A percentile compares a stretch with the other conserved stretches of the same genome.
Conservation (phyloP, 2,329 filamentous ascomycete species). For the Hypoxylon rubiginosum region DNA sequence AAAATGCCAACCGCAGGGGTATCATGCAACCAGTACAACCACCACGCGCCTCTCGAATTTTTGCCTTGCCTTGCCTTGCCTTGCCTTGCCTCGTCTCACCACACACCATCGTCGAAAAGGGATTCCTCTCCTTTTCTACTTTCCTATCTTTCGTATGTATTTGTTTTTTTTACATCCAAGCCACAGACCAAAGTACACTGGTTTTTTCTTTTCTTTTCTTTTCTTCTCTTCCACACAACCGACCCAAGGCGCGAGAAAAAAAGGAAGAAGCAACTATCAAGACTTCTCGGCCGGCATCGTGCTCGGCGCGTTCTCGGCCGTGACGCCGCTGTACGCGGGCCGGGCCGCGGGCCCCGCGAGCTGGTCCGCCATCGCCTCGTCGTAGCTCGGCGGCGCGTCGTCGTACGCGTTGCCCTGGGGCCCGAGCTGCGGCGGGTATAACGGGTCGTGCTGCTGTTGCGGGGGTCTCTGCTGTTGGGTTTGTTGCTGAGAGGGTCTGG, state of each 20-base stretch:
- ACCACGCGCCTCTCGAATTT: slow-evolving; percentile 9
- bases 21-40: slow-evolving; percentile 22
- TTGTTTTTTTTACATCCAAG: too few relatives aligned
- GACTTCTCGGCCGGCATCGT: slow-evolving; percentile 54
- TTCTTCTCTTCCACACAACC: too few relatives aligned
- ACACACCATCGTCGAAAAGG: background rate
- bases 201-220: background rate
- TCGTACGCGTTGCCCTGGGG: slow-evolving; percentile 63
- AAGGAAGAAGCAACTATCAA: background rate
- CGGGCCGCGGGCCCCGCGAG: slow-evolving; percentile 74
- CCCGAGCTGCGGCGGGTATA: slow-evolving; percentile 72
- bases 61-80: background rate
- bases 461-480: slow-evolving; percentile 38
- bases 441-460: slow-evolving; percentile 59
- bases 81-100: background rate
- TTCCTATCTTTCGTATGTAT: too few relatives aligned
- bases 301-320: slow-evolving; percentile 71
- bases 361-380: slow-evolving; percentile 88
- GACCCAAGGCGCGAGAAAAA: background rate
- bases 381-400: slow-evolving; percentile 94
- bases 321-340: slow-evolving; percentile 76
- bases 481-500: slow-evolving; percentile 50
- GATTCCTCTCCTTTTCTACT: background rate
- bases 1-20: slow-evolving; percentile 25
- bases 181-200: too few relatives aligned